Percentiles rank a stretch among this genome's conserved stretches.
phyloP scores from a whole-genome alignment of 2,329 filamentous ascomycete genomes.

The Sporothrix protearum region DNA sequence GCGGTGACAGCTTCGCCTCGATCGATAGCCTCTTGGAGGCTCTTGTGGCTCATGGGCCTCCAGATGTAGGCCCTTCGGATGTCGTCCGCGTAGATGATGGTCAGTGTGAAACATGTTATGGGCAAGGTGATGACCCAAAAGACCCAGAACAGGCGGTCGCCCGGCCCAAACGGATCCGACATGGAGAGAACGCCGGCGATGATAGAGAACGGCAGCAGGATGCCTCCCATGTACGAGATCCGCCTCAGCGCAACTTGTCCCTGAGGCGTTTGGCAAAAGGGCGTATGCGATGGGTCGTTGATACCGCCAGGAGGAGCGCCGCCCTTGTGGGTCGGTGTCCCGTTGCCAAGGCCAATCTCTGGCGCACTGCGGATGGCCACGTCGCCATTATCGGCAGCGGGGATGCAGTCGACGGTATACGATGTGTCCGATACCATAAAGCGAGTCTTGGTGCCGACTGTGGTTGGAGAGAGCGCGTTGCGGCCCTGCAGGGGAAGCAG shows the following conservation, averaged over 20 bases:
- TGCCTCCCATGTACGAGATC: conserved; percentile 48
- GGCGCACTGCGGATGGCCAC: neutral
- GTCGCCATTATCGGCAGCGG: neutral
- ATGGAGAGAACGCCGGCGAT: conserved; percentile 49
- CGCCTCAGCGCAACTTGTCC: conserved; percentile 45
- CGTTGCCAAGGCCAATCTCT: neutral
- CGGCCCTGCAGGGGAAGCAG: conserved; percentile 29
- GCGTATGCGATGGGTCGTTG: neutral
- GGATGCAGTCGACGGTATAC: neutral
- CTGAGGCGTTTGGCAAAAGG: conserved; percentile 29
- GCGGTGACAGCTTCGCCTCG: conserved; percentile 4
- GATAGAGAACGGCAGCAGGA: conserved; percentile 48
- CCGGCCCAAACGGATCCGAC: conserved; percentile 44
- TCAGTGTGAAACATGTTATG: conserved; percentile 39
- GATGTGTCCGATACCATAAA: neutral
- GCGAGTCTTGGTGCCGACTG: neutral
- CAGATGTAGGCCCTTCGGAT: conserved; percentile 47
- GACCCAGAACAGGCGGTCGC: conserved; percentile 44
- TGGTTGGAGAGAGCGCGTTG: neutral
- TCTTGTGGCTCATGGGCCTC: conserved; percentile 28
- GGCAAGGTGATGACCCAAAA: conserved; percentile 47
- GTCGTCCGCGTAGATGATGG: conserved; percentile 49
- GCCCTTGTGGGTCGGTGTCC: neutral
- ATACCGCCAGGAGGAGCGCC: neutral
- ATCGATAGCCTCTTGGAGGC: conserved; percentile 24